phyloP scores from a whole-genome alignment of 352 stramenopile genomes.

The Pythium sukuiense region DNA sequence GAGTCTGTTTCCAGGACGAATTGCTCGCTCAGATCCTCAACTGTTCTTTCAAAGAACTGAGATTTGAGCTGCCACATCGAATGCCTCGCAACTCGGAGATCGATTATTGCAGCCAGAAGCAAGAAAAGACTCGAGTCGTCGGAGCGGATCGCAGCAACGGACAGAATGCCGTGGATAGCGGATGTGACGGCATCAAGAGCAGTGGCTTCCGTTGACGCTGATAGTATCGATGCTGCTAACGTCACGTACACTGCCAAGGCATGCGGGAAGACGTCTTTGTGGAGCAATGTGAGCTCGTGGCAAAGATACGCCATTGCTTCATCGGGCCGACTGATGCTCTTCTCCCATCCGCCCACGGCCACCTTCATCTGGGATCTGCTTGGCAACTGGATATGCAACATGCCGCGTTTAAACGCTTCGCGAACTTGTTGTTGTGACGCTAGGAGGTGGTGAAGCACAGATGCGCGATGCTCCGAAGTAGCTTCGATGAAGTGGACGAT shows the following conservation, averaged over 20 bases:
- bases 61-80: constrained; percentile 25
- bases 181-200: background rate
- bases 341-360: no score
- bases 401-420: background rate
- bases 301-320: background rate
- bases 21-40: constrained; percentile 30
- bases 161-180: constrained; percentile 25
- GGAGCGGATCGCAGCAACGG: constrained; percentile 28
- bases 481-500: background rate
- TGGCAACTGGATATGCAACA: background rate
- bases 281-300: constrained; percentile 7
- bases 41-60: constrained; percentile 25
- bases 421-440: constrained; percentile 5
- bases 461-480: background rate
- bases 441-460: background rate
- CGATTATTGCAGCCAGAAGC: constrained; percentile 27
- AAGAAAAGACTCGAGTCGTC: constrained; percentile 34
- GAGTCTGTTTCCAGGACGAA: constrained; percentile 27
- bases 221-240: background rate
- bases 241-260: constrained; percentile 4
- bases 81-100: constrained; percentile 17
- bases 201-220: background rate
- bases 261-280: background rate
- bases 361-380: background rate
- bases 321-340: no score